Conservation (phyloP, 2,329 filamentous ascomycete genomes). For the Aphanocladium album region DNA sequence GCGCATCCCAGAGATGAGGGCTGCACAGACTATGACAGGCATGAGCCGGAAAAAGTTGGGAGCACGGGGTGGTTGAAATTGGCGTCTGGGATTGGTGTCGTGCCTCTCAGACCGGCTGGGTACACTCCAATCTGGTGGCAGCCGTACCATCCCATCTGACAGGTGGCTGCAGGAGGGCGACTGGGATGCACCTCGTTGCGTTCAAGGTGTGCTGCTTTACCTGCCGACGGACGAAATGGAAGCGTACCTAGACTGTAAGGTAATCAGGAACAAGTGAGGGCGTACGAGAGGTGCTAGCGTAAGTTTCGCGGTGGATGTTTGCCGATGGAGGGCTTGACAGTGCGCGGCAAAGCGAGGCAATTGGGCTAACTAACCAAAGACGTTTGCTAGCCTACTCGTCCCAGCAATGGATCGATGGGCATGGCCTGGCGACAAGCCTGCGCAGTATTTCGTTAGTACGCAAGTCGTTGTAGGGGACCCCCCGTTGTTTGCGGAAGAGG, state of each 20-base stretch:
- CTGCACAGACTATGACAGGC: neutral
- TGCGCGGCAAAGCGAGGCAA: neutral
- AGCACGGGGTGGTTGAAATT: neutral
- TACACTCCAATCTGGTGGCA: neutral
- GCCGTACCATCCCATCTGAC: slow-evolving; percentile 4
- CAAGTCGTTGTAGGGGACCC: neutral
- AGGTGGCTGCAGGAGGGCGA: neutral
- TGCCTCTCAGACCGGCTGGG: neutral
- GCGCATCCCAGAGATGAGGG: neutral
- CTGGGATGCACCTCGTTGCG: neutral
- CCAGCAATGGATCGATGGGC: neutral
- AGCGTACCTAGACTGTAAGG: neutral
- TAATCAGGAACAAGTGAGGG: neutral
- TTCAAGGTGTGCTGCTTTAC: neutral
- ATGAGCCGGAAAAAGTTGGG: neutral
- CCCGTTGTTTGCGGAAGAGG: slow-evolving; percentile 9
- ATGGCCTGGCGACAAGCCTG: neutral
- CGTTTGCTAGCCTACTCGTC: neutral
- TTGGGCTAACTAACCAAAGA: neutral
- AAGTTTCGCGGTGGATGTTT: neutral
- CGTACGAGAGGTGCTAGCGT: neutral
- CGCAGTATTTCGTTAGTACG: neutral
- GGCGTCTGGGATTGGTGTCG: neutral
- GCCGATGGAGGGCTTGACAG: neutral
- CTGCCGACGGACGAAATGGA: neutral